Conservation (phyloP, 2,329 filamentous ascomycete genomes). For the Mariannaea elegans region DNA sequence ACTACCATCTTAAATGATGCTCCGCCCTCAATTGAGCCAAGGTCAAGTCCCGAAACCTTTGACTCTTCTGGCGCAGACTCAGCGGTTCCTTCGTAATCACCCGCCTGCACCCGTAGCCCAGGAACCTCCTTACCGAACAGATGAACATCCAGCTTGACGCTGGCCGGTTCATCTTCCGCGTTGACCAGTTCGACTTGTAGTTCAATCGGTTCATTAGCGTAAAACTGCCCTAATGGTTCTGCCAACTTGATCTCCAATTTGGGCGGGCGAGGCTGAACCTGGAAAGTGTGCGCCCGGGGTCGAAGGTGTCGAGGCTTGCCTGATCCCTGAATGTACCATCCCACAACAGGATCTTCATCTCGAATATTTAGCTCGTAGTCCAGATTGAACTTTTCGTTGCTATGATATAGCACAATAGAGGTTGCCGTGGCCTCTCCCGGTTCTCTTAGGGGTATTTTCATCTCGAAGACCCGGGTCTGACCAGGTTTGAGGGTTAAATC, state of each 20-base stretch:
- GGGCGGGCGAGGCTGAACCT: constrained; percentile 86
- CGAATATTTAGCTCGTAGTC: constrained; percentile 68
- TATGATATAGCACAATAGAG: constrained; percentile 70
- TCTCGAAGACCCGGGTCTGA: constrained; percentile 74
- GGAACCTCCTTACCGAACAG: constrained; percentile 68
- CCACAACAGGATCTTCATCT: constrained; percentile 50
- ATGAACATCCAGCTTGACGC: constrained; percentile 74
- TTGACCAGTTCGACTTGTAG: constrained; percentile 79
- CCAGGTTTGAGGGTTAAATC: constrained; percentile 74
- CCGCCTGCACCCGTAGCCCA: constrained; percentile 52
- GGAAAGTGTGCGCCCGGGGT: constrained; percentile 64
- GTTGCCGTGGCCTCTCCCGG: constrained; percentile 78
- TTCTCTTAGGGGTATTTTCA: constrained; percentile 80
- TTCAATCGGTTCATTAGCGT: constrained; percentile 80
- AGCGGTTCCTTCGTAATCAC: constrained; percentile 44
- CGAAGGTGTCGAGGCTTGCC: constrained; percentile 58
- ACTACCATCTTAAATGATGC: constrained; percentile 56
- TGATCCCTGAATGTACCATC: constrained; percentile 60
- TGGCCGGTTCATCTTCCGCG: constrained; percentile 81
- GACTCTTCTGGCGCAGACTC: constrained; percentile 53
- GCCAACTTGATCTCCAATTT: constrained; percentile 82
- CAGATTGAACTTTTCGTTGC: constrained; percentile 72
- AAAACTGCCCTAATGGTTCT: constrained; percentile 75
- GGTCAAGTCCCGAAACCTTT: constrained; percentile 51
- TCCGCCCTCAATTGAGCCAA: constrained; percentile 59